Base-by-base conservation (phyloP, 208 protist genomes). In the Leishmania gerbilli region DNA sequence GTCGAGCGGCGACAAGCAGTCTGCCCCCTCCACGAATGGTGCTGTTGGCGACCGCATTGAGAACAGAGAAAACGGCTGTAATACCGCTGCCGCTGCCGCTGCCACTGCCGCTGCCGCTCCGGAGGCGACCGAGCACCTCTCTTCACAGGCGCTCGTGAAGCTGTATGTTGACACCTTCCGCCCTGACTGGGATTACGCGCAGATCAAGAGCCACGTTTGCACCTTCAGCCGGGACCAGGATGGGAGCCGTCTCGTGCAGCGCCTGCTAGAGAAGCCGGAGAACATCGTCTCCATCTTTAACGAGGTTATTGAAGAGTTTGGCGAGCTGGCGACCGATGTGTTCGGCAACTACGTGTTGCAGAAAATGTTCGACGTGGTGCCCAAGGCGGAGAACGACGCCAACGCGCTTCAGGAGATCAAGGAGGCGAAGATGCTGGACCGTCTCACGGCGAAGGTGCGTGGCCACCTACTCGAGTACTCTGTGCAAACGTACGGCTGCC, bases 301-400 rank as follows among this genome's bases (percentile, higher is more conserved):
- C 51, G 98, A 99, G 77, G 90, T 99, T 17, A 79, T 98, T 3
- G 80, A 82, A 0, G 60, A 88, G 40, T 93, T 95, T 15, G 86
- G 96, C 49, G 85, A 91, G 13, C 89, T 99, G 24, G 97, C 98
- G 84, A 97, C 88, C 34, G 97, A 99, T 79, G 98, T 99, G 6
- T 99, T 99, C 94, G 99, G 98, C 42, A 99, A 99, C 87, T 99
- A 99, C 88, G 98, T 99, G 40, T 86, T 99, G 45, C 98, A 99
- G 89, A 99, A 99, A 89, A 92, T 99, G 62, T 97, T 99, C 71
- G 99, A 99, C 80, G 92, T 97, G 47, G 93, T 98, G 64, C 80
- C 87, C 17, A 55, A 51, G 31, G 84, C 76, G 19, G 90, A 93
- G 77, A 45, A 79, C 34, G 81, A 76, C n/a, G 64, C 40, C 34